These are phyloP conservation scores for Dysphania ambrosioides DNA, from an alignment of 148 eudicot species.

Conservation along the genomic window DNA sequence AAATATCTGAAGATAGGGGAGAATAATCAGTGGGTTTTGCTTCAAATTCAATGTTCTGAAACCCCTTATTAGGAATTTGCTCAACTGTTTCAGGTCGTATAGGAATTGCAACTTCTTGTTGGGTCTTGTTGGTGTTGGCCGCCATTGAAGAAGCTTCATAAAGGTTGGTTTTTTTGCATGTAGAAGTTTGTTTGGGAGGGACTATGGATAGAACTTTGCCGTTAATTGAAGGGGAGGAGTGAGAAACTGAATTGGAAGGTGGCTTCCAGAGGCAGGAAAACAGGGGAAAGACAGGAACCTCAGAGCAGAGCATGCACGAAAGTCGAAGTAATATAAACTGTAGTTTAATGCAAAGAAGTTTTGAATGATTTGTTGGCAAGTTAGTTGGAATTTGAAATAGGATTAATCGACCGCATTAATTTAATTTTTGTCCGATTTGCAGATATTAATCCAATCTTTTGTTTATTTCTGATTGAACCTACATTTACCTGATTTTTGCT, in stretches of 20 bases:
- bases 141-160: constrained; percentile 20
- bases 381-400: too few species aligned
- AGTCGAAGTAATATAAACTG: too few species aligned
- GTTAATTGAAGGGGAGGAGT: neutral
- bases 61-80: constrained; percentile 12
- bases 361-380: too few species aligned
- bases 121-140: constrained; percentile 5
- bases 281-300: neutral
- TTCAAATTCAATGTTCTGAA: constrained; percentile 9
- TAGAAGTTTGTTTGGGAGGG: neutral
- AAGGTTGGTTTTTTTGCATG: neutral
- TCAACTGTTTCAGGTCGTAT: constrained; percentile 13
- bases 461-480: too few species aligned
- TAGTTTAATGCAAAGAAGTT: too few species aligned
- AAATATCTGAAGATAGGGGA: constrained; percentile 44
- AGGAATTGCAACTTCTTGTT: constrained; percentile 27
- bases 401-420: too few species aligned
- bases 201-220: neutral
- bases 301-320: neutral
- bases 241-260: constrained; percentile 11
- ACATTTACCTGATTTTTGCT: too few species aligned
- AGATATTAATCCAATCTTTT: too few species aligned
- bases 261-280: neutral
- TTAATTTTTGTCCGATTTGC: too few species aligned
- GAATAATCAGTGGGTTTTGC: constrained; percentile 3